These are phyloP conservation scores for Capsella bursapastoris DNA, from an alignment of 345 rosid species.

Conservation along the genomic window DNA sequence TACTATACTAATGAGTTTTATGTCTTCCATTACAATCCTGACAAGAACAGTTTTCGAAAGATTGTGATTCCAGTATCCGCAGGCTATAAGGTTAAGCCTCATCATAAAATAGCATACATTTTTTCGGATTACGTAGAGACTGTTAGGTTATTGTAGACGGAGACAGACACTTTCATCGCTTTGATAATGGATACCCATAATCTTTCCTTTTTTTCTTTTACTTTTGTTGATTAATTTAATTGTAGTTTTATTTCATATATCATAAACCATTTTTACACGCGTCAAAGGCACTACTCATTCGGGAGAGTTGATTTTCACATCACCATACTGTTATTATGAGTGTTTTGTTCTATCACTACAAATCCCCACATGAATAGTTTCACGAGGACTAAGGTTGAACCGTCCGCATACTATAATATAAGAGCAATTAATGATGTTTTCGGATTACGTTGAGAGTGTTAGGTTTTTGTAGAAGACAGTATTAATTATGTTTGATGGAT, in stretches of 20 bases:
- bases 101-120: background rate
- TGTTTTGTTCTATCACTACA: background rate
- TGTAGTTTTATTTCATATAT: too few relatives aligned
- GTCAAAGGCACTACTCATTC: constrained; percentile 5
- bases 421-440: background rate
- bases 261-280: background rate
- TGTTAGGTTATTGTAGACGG: background rate
- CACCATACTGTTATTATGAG: background rate
- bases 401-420: background rate
- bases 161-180: background rate
- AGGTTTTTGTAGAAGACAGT: background rate
- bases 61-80: background rate
- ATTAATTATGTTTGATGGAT: too few relatives aligned
- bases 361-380: background rate
- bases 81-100: background rate
- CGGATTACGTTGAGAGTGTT: background rate
- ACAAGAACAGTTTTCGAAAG: background rate
- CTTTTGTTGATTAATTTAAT: background rate
- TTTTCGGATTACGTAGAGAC: constrained; percentile 13
- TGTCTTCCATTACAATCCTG: background rate
- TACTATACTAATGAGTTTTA: background rate
- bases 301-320: constrained; percentile 19
- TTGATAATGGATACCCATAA: background rate
- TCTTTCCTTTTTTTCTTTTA: background rate
- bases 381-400: background rate